phyloP scores from a whole-genome alignment of 2,329 filamentous ascomycete species.

The Bipolaris zeicola region DNA sequence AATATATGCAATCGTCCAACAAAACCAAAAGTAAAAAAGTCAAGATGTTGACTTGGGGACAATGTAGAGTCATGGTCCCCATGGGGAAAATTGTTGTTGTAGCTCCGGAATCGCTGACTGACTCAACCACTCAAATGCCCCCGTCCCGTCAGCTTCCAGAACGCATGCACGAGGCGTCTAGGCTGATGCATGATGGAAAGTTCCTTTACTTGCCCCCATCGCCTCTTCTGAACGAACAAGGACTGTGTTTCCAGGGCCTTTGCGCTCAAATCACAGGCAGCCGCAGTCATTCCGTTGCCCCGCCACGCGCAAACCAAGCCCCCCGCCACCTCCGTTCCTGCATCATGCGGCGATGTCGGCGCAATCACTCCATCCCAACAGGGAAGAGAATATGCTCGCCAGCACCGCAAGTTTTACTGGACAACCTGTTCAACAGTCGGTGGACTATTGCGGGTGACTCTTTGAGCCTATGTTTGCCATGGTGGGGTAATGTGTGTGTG shows the following conservation, averaged over 20 bases:
- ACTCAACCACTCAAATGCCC: conserved; percentile 20
- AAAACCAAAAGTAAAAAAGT: conserved; percentile 11
- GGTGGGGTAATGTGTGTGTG: no score
- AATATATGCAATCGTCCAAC: conserved; percentile 10
- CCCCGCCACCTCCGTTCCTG: conserved; percentile 18
- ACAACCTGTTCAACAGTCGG: no score
- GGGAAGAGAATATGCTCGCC: no score
- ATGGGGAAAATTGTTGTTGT: conserved; percentile 34
- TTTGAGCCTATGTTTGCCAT: no score
- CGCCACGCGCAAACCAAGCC: conserved; percentile 3
- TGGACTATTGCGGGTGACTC: no score
- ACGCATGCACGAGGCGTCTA: conserved; percentile 11
- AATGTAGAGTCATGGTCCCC: conserved; percentile 19
- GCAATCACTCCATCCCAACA: not conserved
- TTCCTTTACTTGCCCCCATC: not conserved
- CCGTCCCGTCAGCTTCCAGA: conserved; percentile 12
- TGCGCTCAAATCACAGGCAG: conserved; percentile 2
- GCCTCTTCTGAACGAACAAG: not conserved
- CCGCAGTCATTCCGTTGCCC: conserved; percentile 10
- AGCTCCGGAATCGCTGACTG: conserved; percentile 37
- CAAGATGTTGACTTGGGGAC: conserved; percentile 4
- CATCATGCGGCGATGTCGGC: conserved; percentile 16
- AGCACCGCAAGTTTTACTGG: no score
- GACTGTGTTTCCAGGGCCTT: not conserved
- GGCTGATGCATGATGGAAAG: not conserved